Evolutionary conservation across 2,329 filamentous ascomycete species (phyloP).

Genomic region (Microdochium paspali): DNA sequence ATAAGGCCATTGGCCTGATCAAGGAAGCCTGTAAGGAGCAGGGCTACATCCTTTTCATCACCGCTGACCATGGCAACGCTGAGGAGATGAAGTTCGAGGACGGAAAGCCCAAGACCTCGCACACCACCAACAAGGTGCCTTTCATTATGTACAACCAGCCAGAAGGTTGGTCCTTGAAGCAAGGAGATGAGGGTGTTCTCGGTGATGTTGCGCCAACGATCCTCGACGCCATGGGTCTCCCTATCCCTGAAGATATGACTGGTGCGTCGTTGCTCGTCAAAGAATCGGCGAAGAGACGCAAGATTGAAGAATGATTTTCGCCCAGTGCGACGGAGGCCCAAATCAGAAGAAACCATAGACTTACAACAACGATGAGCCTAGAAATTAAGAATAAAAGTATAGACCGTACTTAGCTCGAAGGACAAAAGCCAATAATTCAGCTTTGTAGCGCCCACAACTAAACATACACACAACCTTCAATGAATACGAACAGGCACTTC

Average conservation of each 20-base stretch:
- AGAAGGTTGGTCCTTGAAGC: conserved; percentile 76
- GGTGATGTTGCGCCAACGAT: conserved; percentile 96
- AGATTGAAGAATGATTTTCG: background rate
- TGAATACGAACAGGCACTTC: too few species aligned
- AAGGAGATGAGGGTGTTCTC: conserved; percentile 71
- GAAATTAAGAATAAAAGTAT: background rate
- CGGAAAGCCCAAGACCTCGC: conserved; percentile 93
- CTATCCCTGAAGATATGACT: conserved; percentile 87
- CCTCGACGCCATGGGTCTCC: conserved; percentile 81
- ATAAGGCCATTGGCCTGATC: conserved; percentile 87
- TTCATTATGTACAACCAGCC: conserved; percentile 98
- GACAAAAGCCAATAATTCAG: too few species aligned
- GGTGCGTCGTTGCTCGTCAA: conserved; percentile 77
- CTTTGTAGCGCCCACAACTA: too few species aligned
- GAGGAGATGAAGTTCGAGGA: conserved; percentile 98
- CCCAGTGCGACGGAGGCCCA: background rate
- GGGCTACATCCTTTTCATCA: conserved; percentile 90
- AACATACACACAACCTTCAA: background rate
- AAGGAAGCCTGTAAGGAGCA: conserved; percentile 91
- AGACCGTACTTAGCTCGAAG: background rate
- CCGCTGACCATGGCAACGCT: conserved; percentile 92
- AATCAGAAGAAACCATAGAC: background rate
- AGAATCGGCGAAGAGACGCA: conserved; percentile 12
- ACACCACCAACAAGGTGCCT: conserved; percentile 96
- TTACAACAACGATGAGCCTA: background rate